Conservation (phyloP, 108 stramenopile genomes). For the Cyclotella atomus region DNA sequence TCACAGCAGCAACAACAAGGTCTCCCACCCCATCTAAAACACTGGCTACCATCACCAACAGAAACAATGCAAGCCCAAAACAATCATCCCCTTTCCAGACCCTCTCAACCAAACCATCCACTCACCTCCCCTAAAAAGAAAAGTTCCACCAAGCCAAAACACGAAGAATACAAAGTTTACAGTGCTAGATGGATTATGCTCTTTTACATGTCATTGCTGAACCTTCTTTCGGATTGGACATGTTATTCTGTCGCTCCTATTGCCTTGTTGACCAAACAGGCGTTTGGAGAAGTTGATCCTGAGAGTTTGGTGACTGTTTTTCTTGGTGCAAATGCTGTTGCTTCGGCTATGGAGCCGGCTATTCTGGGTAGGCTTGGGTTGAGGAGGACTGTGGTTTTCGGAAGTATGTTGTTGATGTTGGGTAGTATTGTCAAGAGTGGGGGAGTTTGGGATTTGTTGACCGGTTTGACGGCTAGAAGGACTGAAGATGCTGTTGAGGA, state of each 20-base stretch:
- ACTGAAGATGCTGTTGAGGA: slow-evolving; percentile 12
- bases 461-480: slow-evolving; percentile 13
- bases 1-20: not conserved
- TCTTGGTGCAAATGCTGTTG: slow-evolving; percentile 79
- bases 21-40: not conserved
- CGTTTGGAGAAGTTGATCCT: slow-evolving; percentile 84
- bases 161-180: slow-evolving; percentile 36
- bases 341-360: slow-evolving; percentile 82
- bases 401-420: slow-evolving; percentile 75
- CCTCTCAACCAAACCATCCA: slow-evolving; percentile 1
- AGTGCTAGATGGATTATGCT: slow-evolving; percentile 62
- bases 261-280: slow-evolving; percentile 66
- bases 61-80: not conserved
- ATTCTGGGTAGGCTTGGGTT: slow-evolving; percentile 80
- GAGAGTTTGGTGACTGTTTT: slow-evolving; percentile 84
- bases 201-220: slow-evolving; percentile 85
- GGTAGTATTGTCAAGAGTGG: slow-evolving; percentile 88
- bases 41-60: slow-evolving; percentile 6
- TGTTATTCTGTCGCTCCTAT: slow-evolving; percentile 91
- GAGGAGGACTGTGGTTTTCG: slow-evolving; percentile 78
- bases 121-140: not conserved
- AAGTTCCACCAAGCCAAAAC: not conserved
- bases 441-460: slow-evolving; percentile 47
- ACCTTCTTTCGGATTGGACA: slow-evolving; percentile 89
- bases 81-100: not conserved